Conservation (phyloP, 257 asterid species). For the Lycium barbarum region DNA sequence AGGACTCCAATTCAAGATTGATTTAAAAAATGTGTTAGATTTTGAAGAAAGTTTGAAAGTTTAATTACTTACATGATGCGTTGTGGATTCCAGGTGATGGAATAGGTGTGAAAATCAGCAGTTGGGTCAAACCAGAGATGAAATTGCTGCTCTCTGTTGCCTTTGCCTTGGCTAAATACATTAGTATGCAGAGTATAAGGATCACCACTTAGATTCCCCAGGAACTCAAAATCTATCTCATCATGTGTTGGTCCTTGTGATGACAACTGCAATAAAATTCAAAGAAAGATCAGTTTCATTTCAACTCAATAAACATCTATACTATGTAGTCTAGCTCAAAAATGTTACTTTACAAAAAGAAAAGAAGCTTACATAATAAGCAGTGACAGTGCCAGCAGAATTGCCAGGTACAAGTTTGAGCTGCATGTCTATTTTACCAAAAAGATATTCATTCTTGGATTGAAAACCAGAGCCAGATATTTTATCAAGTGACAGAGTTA, state of each 20-base stretch:
- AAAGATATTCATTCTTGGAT: no score
- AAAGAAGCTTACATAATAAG: no score
- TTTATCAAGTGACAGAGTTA: neutral
- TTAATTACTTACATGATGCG: constrained; percentile 58
- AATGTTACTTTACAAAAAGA: no score
- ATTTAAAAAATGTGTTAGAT: neutral
- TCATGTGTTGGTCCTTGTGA: constrained; percentile 75
- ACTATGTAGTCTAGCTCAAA: neutral
- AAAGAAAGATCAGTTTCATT: neutral
- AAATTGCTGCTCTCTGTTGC: no score
- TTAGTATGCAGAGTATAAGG: constrained; percentile 20
- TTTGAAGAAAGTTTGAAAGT: neutral
- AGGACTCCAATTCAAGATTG: neutral
- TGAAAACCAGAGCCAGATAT: no score
- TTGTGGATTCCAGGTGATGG: constrained; percentile 84
- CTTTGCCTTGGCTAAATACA: no score
- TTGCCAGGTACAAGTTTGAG: no score
- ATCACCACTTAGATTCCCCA: constrained; percentile 74
- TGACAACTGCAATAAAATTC: constrained; percentile 46
- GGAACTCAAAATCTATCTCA: constrained; percentile 82
- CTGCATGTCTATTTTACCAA: no score
- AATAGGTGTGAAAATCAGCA: constrained; percentile 65
- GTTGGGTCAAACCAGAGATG: no score
- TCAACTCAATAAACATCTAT: neutral
- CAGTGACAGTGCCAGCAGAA: no score